Evolutionary conservation across 768 basidiomycete genomes (phyloP).

Genomic region (Paxillus ammoniavirescens): DNA sequence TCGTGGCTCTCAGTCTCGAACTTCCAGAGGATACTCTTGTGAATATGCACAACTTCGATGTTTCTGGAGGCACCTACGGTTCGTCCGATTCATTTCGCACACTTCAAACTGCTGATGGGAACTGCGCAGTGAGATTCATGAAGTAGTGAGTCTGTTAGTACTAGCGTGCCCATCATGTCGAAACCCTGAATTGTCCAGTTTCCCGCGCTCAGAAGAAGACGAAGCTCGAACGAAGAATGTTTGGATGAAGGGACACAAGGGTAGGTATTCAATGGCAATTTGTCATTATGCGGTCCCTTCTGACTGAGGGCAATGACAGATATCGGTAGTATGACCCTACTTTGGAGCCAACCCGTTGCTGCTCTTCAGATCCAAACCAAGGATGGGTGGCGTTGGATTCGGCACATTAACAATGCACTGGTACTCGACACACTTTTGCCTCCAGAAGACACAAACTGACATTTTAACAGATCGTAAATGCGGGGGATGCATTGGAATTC

Average conservation of each 20-base stretch:
- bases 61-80: conserved; percentile 40
- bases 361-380: conserved; percentile 51
- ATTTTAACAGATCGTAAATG: conserved; percentile 46
- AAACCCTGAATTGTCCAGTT: conserved; percentile 27
- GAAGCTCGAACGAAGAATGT: conserved; percentile 47
- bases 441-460: not conserved
- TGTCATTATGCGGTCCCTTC: not conserved
- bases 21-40: conserved; percentile 50
- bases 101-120: not conserved
- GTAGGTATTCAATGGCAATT: conserved; percentile 22
- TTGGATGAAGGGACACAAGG: conserved; percentile 56
- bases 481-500: conserved; percentile 54
- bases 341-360: conserved; percentile 56
- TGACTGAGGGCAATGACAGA: conserved; percentile 29
- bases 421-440: conserved; percentile 25
- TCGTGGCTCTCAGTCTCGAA: conserved; percentile 47
- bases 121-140: conserved; percentile 50
- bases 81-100: conserved; percentile 1
- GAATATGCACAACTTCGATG: conserved; percentile 42
- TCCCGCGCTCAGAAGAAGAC: conserved; percentile 45
- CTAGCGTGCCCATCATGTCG: not conserved
- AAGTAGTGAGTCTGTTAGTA: conserved; percentile 45
- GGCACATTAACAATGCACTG: conserved; percentile 51
- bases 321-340: conserved; percentile 49
- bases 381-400: conserved; percentile 55